Percentiles rank a stretch among this genome's conserved stretches.
Conservation (phyloP, 148 eudicot genomes). For the Euryodendron excelsum region DNA sequence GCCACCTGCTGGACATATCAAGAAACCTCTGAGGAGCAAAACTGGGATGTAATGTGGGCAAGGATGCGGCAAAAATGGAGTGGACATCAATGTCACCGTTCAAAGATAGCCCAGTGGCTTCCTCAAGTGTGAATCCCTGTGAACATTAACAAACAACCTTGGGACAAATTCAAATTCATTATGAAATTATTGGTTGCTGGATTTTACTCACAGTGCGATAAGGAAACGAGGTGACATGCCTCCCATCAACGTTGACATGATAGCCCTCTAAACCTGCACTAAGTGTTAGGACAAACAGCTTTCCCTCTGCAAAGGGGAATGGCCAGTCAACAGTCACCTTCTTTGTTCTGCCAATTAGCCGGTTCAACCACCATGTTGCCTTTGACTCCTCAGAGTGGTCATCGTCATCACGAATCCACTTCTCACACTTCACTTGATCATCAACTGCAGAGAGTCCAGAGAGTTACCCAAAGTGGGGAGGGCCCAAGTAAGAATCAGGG, state of each 20-base stretch:
- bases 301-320: constrained; percentile 76
- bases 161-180: constrained; percentile 6
- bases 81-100: constrained; percentile 75
- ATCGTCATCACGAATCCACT: constrained; percentile 77
- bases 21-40: constrained; percentile 73
- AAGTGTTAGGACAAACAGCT: constrained; percentile 71
- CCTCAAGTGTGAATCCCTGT: constrained; percentile 84
- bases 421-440: constrained; percentile 68
- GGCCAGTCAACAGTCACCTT: constrained; percentile 83
- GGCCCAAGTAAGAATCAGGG: not conserved
- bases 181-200: not conserved
- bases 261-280: constrained; percentile 90
- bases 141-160: constrained; percentile 19
- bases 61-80: constrained; percentile 73
- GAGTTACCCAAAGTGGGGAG: not conserved
- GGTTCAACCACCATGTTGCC: constrained; percentile 75
- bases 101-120: constrained; percentile 85
- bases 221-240: constrained; percentile 84
- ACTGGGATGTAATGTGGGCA: constrained; percentile 85
- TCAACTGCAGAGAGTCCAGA: constrained; percentile 44
- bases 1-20: constrained; percentile 67
- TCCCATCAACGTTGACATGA: constrained; percentile 77
- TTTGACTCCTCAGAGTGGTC: constrained; percentile 58
- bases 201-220: constrained; percentile 74
- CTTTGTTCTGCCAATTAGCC: constrained; percentile 62